Conservation (phyloP, 2,329 filamentous ascomycete species). For the Geosmithia morbida region DNA sequence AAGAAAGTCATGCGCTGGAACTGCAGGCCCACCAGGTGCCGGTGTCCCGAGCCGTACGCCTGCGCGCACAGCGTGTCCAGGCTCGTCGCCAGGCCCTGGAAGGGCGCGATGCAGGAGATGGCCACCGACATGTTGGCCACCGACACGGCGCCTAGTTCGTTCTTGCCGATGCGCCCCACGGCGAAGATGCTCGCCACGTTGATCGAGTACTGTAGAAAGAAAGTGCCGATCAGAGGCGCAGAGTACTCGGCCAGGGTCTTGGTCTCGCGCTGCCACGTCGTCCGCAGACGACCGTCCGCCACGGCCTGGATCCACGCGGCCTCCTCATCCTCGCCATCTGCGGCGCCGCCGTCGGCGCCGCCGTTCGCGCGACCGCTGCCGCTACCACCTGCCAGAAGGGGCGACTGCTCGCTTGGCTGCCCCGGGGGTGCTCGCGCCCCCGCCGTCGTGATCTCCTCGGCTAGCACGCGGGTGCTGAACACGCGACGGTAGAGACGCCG, state of each 20-base stretch:
- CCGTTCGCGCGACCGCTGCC: neutral
- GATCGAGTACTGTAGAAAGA: conserved; percentile 69
- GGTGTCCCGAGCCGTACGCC: conserved; percentile 83
- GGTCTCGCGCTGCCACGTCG: conserved; percentile 81
- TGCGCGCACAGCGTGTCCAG: conserved; percentile 89
- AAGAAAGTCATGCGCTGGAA: conserved; percentile 72
- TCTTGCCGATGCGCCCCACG: conserved; percentile 59
- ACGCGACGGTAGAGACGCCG: conserved; percentile 27
- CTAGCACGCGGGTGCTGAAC: conserved; percentile 42
- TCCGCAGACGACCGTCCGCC: conserved; percentile 64
- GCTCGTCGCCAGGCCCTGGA: conserved; percentile 76
- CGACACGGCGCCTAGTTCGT: conserved; percentile 32
- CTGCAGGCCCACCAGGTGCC: conserved; percentile 73
- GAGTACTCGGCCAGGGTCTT: conserved; percentile 67
- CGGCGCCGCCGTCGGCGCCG: neutral
- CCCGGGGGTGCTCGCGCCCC: conserved; percentile 16
- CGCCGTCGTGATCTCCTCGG: conserved; percentile 14
- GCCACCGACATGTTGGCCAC: conserved; percentile 60
- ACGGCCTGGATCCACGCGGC: conserved; percentile 74
- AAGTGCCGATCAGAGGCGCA: conserved; percentile 53
- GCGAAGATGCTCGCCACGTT: conserved; percentile 73
- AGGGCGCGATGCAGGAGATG: conserved; percentile 64
- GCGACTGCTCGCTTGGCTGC: conserved; percentile 24
- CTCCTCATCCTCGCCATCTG: conserved; percentile 30
- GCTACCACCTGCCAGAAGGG: conserved; percentile 6